Percentiles rank a stretch among this genome's conserved stretches.
Conservation (phyloP, 2,329 filamentous ascomycete species). For the Neopestalotiopsis sp. region DNA sequence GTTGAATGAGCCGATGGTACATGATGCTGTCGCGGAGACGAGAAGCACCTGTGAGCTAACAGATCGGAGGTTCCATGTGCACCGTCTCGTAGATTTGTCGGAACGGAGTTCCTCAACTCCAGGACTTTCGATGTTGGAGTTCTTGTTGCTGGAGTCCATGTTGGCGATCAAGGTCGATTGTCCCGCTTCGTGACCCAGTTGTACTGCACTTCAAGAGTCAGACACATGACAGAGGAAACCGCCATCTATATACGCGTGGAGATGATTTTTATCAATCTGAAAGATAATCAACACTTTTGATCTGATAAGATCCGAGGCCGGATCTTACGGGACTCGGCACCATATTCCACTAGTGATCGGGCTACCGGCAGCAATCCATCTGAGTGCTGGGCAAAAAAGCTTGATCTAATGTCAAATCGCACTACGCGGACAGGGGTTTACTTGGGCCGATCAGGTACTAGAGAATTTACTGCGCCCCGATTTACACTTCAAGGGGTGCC, state of each 20-base stretch:
- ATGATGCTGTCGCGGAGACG: neutral
- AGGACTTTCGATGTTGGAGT: neutral
- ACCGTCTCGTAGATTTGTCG: neutral
- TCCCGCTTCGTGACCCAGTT: neutral
- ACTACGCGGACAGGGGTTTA: neutral
- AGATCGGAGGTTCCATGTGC: neutral
- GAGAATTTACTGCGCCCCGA: neutral
- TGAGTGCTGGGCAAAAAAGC: neutral
- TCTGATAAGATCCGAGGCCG: neutral
- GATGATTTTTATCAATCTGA: neutral
- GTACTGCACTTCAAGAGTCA: neutral
- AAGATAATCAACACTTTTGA: neutral
- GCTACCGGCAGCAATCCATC: neutral
- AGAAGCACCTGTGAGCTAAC: neutral
- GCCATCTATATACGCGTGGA: neutral
- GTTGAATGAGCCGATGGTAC: slow-evolving; percentile 5
- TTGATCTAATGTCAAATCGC: neutral
- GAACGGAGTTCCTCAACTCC: neutral
- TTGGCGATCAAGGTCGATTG: neutral
- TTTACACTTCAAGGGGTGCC: neutral
- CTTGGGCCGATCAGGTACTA: neutral
- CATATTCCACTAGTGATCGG: neutral
- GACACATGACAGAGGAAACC: no score
- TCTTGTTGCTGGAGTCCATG: neutral
- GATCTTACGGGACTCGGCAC: neutral